Base-by-base conservation (phyloP, 2,329 filamentous ascomycete genomes). In the Leptographium procerum region DNA sequence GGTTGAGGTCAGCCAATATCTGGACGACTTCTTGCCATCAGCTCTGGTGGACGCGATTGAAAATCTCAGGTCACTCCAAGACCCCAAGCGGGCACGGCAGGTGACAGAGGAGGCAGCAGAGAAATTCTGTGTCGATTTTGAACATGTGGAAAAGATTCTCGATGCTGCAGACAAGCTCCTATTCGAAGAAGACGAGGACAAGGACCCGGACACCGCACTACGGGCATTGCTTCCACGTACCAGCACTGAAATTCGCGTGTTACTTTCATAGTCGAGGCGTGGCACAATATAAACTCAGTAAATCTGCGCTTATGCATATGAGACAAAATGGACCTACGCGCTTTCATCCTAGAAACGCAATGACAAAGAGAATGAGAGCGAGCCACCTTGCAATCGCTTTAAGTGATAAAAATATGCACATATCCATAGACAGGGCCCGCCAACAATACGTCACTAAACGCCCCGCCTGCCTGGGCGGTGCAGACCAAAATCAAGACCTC, bases 11-110 rank as follows among this genome's bases (percentile, higher is more conserved):
- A 89, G 89, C 65, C 88, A 91, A 65, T 81, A 79, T 47, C 77
- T 99, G 8, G 94, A 99, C 67, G 85, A 90, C 61, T 99, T 97
- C 72, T 76, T 99, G 28, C 91, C 94, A 0, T 95, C 90, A 1
- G 94, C 92, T 3, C 78, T 96, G 33, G 92, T 96, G 77, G 94
- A 99, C 69, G 91, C 91, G 3, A 84, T 89, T 65, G 88, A 94
- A 55, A 89, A 90, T 61, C 71, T 97, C 29, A 86, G 86, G 63
- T 77, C 82, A 48, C 73, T 99, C 1, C 84, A 87, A 61, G 88
- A 89, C 66, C 82, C 87, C 1, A 78, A 77, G 13, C 73, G 95
- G 59, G 86, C 87, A 16, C 82, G 89, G 53, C 78, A 85, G 52
- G 82, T 96, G 54, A 94, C 89, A 0, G 89, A 95, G 65, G 83